Evolutionary conservation across 2,329 filamentous ascomycete species (phyloP).

Genomic region (Berkeleyomyces rouxiae): DNA sequence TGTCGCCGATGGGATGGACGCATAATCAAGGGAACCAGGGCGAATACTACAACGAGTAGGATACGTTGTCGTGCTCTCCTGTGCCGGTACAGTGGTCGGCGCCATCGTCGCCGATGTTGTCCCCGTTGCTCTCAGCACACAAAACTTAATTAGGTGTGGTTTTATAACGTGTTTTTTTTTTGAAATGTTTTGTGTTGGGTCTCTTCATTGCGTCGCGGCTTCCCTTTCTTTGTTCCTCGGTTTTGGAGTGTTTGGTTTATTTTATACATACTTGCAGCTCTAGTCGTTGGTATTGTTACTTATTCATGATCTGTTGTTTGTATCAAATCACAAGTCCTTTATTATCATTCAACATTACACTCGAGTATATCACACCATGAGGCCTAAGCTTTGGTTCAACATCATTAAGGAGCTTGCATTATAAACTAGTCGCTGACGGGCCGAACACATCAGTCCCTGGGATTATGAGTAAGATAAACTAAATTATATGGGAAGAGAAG

Average conservation of each 20-base stretch:
- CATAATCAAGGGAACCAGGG: slow-evolving; percentile 28
- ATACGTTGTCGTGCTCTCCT: neutral
- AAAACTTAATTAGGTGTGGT: slow-evolving; percentile 15
- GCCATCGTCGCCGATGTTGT: neutral
- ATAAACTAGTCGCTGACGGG: neutral
- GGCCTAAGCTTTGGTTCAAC: neutral
- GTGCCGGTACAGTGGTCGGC: neutral
- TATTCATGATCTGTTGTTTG: slow-evolving; percentile 1
- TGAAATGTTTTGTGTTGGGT: neutral
- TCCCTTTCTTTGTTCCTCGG: neutral
- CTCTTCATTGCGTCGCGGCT: neutral
- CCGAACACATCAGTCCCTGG: neutral
- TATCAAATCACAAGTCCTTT: neutral
- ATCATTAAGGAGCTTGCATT: neutral
- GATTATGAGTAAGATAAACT: neutral
- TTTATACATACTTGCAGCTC: slow-evolving; percentile 1
- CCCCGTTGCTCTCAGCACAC: slow-evolving; percentile 16
- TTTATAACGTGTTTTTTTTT: neutral
- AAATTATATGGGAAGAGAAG: neutral
- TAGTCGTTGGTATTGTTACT: neutral
- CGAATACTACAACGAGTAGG: slow-evolving; percentile 32
- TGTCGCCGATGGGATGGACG: slow-evolving; percentile 22
- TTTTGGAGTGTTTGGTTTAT: neutral
- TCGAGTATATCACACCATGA: too few relatives aligned
- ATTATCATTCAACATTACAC: too few relatives aligned